Evolutionary conservation across 2,329 filamentous ascomycete genomes (phyloP).

Genomic region (Fusarium sp.): DNA sequence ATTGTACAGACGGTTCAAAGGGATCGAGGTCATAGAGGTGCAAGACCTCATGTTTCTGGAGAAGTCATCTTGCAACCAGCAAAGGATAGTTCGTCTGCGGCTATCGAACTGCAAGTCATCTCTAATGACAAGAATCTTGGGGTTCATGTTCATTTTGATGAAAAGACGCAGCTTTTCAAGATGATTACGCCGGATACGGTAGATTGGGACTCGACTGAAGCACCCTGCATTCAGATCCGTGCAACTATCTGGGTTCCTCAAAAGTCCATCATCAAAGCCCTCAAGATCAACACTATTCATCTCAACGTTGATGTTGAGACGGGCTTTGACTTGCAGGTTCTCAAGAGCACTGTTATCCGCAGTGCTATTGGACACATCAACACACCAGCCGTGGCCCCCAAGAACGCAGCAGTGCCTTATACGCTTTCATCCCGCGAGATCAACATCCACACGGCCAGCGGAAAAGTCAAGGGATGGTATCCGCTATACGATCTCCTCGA

Average conservation of each 20-base stretch:
- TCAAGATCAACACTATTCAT: conserved; percentile 53
- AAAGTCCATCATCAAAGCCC: conserved; percentile 50
- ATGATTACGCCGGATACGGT: conserved; percentile 55
- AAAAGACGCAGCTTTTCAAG: conserved; percentile 52
- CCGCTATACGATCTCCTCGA: conserved; percentile 63
- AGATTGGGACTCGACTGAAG: conserved; percentile 41
- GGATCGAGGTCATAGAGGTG: conserved; percentile 30
- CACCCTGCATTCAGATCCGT: conserved; percentile 62
- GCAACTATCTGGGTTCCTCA: conserved; percentile 61
- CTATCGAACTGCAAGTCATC: conserved; percentile 58
- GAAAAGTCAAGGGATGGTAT: conserved; percentile 61
- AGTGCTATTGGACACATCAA: conserved; percentile 55
- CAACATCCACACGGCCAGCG: conserved; percentile 56
- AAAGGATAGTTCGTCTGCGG: conserved; percentile 49
- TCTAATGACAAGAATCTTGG: conserved; percentile 58
- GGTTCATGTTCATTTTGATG: conserved; percentile 50
- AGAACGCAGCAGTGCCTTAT: conserved; percentile 50
- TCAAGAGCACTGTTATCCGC: conserved; percentile 46
- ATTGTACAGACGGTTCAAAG: conserved; percentile 54
- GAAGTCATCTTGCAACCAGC: conserved; percentile 58
- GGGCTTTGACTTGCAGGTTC: conserved; percentile 53
- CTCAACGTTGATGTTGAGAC: conserved; percentile 56
- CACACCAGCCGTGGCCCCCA: conserved; percentile 47
- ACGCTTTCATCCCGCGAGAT: conserved; percentile 57
- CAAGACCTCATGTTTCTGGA: conserved; percentile 56